These are phyloP conservation scores for Annulohypoxylon stygium DNA, from an alignment of 495 filamentous ascomycete species.

Conservation along the genomic window DNA sequence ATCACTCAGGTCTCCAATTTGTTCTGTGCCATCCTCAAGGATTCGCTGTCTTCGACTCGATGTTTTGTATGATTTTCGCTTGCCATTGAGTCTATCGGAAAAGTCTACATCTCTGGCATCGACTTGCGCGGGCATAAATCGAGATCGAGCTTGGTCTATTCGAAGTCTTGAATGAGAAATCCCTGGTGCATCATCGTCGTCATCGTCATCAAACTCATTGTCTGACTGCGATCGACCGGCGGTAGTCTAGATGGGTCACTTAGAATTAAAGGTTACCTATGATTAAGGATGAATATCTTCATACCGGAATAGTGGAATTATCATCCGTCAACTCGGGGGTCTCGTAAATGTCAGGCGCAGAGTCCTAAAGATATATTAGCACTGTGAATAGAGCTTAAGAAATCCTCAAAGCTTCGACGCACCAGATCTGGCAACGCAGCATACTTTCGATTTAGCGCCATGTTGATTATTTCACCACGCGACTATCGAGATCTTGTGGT, in stretches of 20 bases:
- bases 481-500: neutral
- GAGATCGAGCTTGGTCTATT: slow-evolving; percentile 80
- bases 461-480: slow-evolving; percentile 34
- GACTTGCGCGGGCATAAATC: slow-evolving; percentile 79
- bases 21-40: slow-evolving; percentile 69
- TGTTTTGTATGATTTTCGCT: slow-evolving; percentile 83
- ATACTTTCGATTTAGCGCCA: slow-evolving; percentile 77
- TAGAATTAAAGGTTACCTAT: slow-evolving; percentile 13
- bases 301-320: slow-evolving; percentile 82
- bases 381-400: slow-evolving; percentile 19
- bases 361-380: slow-evolving; percentile 69
- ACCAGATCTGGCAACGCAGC: slow-evolving; percentile 87
- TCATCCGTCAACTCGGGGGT: slow-evolving; percentile 92
- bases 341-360: slow-evolving; percentile 93
- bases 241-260: slow-evolving; percentile 64
- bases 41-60: slow-evolving; percentile 74
- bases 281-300: slow-evolving; percentile 34
- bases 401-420: slow-evolving; percentile 43
- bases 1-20: slow-evolving; percentile 75
- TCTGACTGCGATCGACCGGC: slow-evolving; percentile 74
- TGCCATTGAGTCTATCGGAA: slow-evolving; percentile 81
- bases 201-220: slow-evolving; percentile 69
- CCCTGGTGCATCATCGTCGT: slow-evolving; percentile 70
- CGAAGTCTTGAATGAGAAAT: slow-evolving; percentile 81
- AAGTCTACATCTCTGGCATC: slow-evolving; percentile 83